Evolutionary conservation across 1,284 basidiomycete genomes (phyloP).

Genomic region (Tausonia pullulans): DNA sequence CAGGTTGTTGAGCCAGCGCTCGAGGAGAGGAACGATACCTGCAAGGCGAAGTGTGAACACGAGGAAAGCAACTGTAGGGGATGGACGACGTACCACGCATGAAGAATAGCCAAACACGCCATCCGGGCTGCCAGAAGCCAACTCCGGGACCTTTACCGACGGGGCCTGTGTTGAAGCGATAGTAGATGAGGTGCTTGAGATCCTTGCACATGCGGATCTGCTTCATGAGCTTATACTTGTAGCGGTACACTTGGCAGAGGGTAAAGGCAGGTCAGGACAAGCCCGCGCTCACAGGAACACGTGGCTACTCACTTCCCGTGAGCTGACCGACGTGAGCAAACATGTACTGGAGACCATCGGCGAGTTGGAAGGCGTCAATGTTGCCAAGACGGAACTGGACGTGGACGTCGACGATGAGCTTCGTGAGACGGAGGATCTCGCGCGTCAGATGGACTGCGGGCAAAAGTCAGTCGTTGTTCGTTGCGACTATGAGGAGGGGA

Average conservation of each 20-base stretch:
- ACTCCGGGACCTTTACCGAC: constrained; percentile 98
- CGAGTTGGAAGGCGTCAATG: constrained; percentile 97
- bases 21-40: constrained; percentile 82
- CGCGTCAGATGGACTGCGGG: constrained; percentile 71
- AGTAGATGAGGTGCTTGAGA: constrained; percentile 79
- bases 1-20: constrained; percentile 95
- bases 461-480: neutral
- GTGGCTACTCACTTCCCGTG: constrained; percentile 47
- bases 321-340: constrained; percentile 95
- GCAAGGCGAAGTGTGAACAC: neutral
- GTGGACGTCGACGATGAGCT: constrained; percentile 96
- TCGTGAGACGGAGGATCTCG: constrained; percentile 93
- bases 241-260: constrained; percentile 20
- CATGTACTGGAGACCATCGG: constrained; percentile 96
- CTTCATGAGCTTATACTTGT: constrained; percentile 99
- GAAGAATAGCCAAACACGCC: constrained; percentile 99
- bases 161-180: constrained; percentile 88
- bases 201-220: constrained; percentile 99
- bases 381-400: constrained; percentile 98
- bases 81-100: constrained; percentile 56
- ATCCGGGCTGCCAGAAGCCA: constrained; percentile 99
- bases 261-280: neutral
- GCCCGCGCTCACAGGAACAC: constrained; percentile 53
- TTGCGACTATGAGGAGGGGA: neutral
- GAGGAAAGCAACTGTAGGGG: neutral